Base-by-base conservation (phyloP, 2,329 filamentous ascomycete genomes). In the Paraphoma sp. region DNA sequence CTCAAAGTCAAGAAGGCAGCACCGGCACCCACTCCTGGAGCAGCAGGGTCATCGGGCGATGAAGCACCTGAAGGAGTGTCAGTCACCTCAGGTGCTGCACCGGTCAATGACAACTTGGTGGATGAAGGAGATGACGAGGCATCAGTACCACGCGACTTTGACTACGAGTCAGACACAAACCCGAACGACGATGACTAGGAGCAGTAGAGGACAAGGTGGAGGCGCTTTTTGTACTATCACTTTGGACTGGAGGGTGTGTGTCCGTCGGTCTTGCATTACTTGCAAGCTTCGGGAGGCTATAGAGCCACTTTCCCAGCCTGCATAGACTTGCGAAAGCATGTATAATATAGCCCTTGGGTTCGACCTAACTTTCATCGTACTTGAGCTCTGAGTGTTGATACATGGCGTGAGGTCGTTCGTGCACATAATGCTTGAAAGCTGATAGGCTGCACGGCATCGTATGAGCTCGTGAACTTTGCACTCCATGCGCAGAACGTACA, bases 41-140 rank as follows among this genome's bases (percentile, higher is more conserved):
- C 79, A 70, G 61, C 76, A 45, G 75, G 74, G 6, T 70, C 74
- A n/a, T 72, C 68, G 6, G 61, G 67, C 18, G 75, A 74, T 17
- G 62, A 71, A 47, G 69, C 64, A 38, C 60, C 71, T 57, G 57
- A 72, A 69, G 79, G 58, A 86, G 89, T 49, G 88, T 90, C 16
- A 23, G 88, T 87, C 0, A 89, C 89, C 0, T 90, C 90, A 0
- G 92, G 90, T 0, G 91, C 89, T 53, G 91, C 55, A 29, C 56
- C 57, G 5, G 53, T 65, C 28, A 63, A 52, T 1, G 80, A 97
- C 65, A 97, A 90, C 4, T 89, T 93, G 6, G 87, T 96, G 4
- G 93, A 97, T 68, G 94, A 98, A 76, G 91, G 94, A 68, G 87
- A 83, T 9, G 88, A 90, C 67, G 91, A 94, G 72, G 91, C 91